Conservation (phyloP, 441 rosid species). For the Euphorbia schlechtendalii region DNA sequence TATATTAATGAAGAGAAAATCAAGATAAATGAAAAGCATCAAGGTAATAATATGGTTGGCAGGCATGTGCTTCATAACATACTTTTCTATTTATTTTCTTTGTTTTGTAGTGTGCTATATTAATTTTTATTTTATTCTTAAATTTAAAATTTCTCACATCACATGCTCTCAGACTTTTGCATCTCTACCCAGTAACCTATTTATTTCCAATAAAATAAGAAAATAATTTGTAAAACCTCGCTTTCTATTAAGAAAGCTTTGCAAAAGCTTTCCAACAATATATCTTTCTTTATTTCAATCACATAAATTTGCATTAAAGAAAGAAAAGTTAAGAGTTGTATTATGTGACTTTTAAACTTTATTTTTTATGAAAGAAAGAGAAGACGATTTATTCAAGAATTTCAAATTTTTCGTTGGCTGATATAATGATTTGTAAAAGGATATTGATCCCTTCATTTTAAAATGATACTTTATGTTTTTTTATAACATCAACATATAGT, state of each 20-base stretch:
- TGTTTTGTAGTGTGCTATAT: background rate
- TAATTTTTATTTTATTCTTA: background rate
- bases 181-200: background rate
- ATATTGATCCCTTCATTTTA: no score
- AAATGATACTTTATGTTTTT: no score
- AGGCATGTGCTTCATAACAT: background rate
- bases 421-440: no score
- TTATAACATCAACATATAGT: no score
- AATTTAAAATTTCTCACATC: background rate
- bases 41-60: background rate
- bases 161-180: background rate
- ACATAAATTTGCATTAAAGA: background rate
- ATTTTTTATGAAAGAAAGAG: no score
- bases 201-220: background rate
- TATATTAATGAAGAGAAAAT: no score
- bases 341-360: no score
- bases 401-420: no score
- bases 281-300: background rate
- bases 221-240: background rate
- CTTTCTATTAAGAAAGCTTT: background rate
- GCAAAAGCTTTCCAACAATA: background rate
- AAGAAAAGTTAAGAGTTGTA: no score
- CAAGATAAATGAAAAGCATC: no score
- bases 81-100: background rate
- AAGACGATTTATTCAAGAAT: no score